A percentile compares a stretch with the other conserved stretches of the same genome.
These are phyloP conservation scores for Somion occarium DNA, from an alignment of 1,284 basidiomycete genomes.

Conservation along the genomic window DNA sequence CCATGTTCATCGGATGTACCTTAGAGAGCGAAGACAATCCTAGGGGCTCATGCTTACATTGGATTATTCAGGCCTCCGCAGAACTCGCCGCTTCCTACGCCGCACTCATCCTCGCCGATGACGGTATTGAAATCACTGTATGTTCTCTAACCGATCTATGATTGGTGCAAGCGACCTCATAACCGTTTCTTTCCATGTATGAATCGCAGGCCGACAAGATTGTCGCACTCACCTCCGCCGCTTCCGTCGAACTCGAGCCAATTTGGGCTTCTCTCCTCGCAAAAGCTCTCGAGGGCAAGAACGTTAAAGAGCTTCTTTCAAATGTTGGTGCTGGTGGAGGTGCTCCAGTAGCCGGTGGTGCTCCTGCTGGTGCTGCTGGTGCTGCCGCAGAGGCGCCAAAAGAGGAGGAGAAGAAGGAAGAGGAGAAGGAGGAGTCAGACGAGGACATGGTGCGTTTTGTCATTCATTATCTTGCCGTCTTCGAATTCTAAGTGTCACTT, in stretches of 20 bases:
- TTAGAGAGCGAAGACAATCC: no score
- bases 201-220: slow-evolving; percentile 83
- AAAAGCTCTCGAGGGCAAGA: slow-evolving; percentile 97
- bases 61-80: slow-evolving; percentile 40
- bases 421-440: slow-evolving; percentile 86
- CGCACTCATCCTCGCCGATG: slow-evolving; percentile 95
- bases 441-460: slow-evolving; percentile 35
- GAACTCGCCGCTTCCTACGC: slow-evolving; percentile 91
- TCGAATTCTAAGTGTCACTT: no score
- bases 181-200: not conserved
- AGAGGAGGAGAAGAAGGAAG: slow-evolving; percentile 72
- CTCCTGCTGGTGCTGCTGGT: slow-evolving; percentile 52
- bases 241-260: slow-evolving; percentile 85
- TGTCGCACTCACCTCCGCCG: slow-evolving; percentile 76
- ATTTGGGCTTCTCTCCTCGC: slow-evolving; percentile 98
- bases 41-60: slow-evolving; percentile 9
- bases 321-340: slow-evolving; percentile 87
- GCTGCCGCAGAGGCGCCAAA: slow-evolving; percentile 58
- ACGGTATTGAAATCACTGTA: slow-evolving; percentile 95
- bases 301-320: slow-evolving; percentile 92
- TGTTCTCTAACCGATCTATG: slow-evolving; percentile 32
- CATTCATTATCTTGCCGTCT: not conserved
- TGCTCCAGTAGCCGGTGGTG: slow-evolving; percentile 64
- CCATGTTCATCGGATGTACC: not conserved
- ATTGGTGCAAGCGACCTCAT: not conserved